Evolutionary conservation across 768 basidiomycete genomes (phyloP).

Genomic region (Tylopilus vinaceipallidus): DNA sequence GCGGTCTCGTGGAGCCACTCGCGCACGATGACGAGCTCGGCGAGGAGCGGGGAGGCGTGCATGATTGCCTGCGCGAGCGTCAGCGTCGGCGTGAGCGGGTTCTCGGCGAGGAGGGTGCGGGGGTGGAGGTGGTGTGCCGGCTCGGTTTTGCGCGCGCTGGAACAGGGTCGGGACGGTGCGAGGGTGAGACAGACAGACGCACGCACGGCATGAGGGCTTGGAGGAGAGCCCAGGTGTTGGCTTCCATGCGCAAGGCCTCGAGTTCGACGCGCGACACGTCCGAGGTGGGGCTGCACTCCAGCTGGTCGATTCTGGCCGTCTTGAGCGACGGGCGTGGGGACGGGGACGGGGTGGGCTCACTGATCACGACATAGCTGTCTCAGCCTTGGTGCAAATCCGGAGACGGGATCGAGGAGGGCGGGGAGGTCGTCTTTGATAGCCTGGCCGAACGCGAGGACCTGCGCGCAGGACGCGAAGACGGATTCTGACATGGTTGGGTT

Average conservation of each 20-base stretch:
- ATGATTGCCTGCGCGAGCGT: conserved; percentile 75
- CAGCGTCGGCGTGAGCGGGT: conserved; percentile 80
- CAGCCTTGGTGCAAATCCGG: conserved; percentile 69
- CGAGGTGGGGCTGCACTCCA: conserved; percentile 39
- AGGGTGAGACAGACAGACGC: not conserved
- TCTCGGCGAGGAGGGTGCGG: conserved; percentile 55
- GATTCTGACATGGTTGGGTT: conserved; percentile 28
- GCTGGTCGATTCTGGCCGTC: conserved; percentile 49
- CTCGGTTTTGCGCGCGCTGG: conserved; percentile 68
- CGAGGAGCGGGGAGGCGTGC: conserved; percentile 60
- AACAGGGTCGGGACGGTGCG: not conserved
- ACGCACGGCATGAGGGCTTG: conserved; percentile 77
- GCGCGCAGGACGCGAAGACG: conserved; percentile 65
- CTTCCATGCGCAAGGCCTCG: conserved; percentile 66
- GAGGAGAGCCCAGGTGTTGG: conserved; percentile 79
- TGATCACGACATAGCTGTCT: conserved; percentile 51
- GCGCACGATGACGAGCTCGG: conserved; percentile 78
- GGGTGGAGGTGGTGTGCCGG: conserved; percentile 47
- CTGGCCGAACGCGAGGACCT: conserved; percentile 62
- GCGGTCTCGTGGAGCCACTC: conserved; percentile 87
- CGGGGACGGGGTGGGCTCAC: conserved; percentile 39
- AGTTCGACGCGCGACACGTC: conserved; percentile 49
- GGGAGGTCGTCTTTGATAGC: conserved; percentile 53
- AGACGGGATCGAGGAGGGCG: conserved; percentile 59
- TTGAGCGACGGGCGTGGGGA: not conserved